Evolutionary conservation across 257 asterid species (phyloP), one percentile per base, ranked within the genome.

Genomic region (Solanum medicagineum): DNA sequence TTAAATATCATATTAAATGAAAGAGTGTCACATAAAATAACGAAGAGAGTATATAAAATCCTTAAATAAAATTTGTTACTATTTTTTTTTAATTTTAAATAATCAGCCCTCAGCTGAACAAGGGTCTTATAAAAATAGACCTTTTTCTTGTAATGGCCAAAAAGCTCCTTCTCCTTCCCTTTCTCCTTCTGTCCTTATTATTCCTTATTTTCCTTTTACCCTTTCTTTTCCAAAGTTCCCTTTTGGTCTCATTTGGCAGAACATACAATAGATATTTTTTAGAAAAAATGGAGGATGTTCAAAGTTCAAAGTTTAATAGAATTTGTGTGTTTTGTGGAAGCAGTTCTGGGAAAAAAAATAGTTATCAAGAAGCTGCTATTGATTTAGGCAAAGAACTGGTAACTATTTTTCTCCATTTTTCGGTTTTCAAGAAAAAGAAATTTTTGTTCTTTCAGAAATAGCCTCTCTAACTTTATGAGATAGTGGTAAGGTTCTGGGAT

Each of bases 301-400:
- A 57, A 42, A 86, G 68, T 71, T 95, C 99, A 80, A 92, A 92
- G 84, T 95, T 95, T 88, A 90, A 85, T 22, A 91, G 95, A 83
- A 93, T 95, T 2, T 95, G 99, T 89, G 99, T 95, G 10, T 95
- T 92, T 86, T 95, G 99, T 44, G 98, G 98, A 15, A 94, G 98
- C 90, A 88, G 95, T 88, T 87, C 99, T 8, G 99, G 99, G 79
- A 95, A 93, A 84, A 95, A 95, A 88, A 66, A 89, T 1, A 93
- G 93, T 87, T 95, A 95, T 83, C 99, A 93, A 87, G 91, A 94
- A 89, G 98, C 99, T 54, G 99, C 99, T 51, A 86, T 94, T 80
- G 93, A 93, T 29, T 84, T 95, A 75, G 99, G 98, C 55, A 93
- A 92, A 80, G 92, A 93, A 87, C 91, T 95, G 97, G 99, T 95